These are phyloP conservation scores for Candolleomyces aberdarensis DNA, from an alignment of 768 basidiomycete species.

Conservation along the genomic window DNA sequence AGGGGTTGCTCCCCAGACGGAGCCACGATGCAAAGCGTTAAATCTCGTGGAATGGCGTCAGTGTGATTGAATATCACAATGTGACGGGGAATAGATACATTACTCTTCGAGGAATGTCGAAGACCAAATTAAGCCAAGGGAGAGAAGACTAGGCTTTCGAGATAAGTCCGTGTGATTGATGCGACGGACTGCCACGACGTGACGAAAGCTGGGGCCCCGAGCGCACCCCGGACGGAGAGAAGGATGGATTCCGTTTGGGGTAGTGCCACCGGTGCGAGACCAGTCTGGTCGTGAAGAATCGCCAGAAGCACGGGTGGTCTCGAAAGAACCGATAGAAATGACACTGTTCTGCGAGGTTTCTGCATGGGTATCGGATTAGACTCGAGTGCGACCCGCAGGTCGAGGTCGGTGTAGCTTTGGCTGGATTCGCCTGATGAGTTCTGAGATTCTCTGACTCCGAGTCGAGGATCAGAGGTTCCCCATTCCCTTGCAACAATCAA, in stretches of 20 bases:
- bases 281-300: too few species aligned
- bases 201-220: too few species aligned
- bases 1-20: neutral
- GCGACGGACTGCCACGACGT: neutral
- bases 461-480: neutral
- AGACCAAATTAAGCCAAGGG: conserved; percentile 1
- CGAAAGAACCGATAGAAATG: too few species aligned
- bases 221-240: too few species aligned
- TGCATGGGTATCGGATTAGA: neutral
- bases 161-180: neutral
- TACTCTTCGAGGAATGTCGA: conserved; percentile 5
- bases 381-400: neutral
- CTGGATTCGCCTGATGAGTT: neutral
- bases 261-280: too few species aligned
- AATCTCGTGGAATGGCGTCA: neutral
- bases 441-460: too few species aligned
- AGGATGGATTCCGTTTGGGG: too few species aligned
- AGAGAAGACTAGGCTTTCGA: neutral
- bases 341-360: too few species aligned
- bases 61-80: conserved; percentile 1
- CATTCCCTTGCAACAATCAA: neutral
- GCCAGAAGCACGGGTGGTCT: too few species aligned
- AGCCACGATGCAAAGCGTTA: neutral
- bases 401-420: neutral
- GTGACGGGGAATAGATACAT: neutral